A percentile compares a stretch with the other conserved stretches of the same genome.
Evolutionary conservation across 2,329 filamentous ascomycete species (phyloP).

Genomic region (Aspergillus felis): DNA sequence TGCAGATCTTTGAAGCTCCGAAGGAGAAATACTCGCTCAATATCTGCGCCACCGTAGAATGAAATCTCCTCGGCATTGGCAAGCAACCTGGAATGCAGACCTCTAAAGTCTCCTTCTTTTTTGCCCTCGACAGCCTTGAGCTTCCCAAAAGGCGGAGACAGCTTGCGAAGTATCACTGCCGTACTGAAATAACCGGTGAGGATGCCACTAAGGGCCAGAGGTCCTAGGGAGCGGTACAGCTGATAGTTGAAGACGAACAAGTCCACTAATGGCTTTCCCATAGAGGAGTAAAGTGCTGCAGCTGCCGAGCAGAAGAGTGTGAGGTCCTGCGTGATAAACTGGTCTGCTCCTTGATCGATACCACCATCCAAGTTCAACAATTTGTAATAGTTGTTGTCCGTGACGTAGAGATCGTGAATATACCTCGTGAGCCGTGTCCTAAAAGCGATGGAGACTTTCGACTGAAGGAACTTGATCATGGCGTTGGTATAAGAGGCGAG

Average conservation of each 20-base stretch:
- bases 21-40: conserved; percentile 89
- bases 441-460: conserved; percentile 97
- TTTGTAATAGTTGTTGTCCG: conserved; percentile 95
- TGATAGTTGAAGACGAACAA: conserved; percentile 98
- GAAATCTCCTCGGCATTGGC: conserved; percentile 97
- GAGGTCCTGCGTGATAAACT: conserved; percentile 96
- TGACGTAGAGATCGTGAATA: conserved; percentile 95
- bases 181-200: conserved; percentile 93
- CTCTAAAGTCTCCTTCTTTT: conserved; percentile 91
- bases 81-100: conserved; percentile 83
- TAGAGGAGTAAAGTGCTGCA: conserved; percentile 86
- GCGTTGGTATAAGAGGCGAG: conserved; percentile 96
- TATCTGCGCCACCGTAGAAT: conserved; percentile 93
- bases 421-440: conserved; percentile 90
- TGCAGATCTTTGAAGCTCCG: conserved; percentile 89
- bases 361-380: conserved; percentile 88
- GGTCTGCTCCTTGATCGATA: conserved; percentile 85
- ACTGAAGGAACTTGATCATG: conserved; percentile 98
- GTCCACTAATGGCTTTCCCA: conserved; percentile 98
- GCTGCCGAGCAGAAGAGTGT: conserved; percentile 93
- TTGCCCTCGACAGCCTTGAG: conserved; percentile 93
- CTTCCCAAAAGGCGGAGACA: conserved; percentile 95
- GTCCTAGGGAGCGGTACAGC: conserved; percentile 84
- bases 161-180: conserved; percentile 77
- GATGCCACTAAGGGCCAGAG: conserved; percentile 78